phyloP scores from a whole-genome alignment of 2,329 filamentous ascomycete species.

The Trichoderma sp. region DNA sequence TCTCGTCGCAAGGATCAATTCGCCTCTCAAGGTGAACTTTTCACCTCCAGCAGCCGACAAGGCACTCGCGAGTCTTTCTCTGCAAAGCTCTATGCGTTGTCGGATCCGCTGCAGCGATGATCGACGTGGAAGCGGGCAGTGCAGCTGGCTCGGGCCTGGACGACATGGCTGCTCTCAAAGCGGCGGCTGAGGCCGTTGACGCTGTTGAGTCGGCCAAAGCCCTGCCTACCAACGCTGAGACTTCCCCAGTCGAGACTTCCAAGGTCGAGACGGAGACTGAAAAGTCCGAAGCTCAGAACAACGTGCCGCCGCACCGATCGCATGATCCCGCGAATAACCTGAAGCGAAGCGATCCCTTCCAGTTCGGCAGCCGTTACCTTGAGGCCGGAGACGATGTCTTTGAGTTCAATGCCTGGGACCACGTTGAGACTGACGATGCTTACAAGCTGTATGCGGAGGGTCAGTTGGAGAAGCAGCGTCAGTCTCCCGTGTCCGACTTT shows the following conservation, averaged over 20 bases:
- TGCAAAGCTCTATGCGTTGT: constrained; percentile 7
- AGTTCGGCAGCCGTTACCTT: constrained; percentile 88
- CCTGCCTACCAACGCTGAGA: no score
- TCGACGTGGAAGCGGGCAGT: constrained; percentile 23
- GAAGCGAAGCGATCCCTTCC: constrained; percentile 90
- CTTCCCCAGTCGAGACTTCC: no score
- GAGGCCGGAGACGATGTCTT: constrained; percentile 86
- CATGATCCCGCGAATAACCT: constrained; percentile 72
- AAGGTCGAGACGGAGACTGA: no score
- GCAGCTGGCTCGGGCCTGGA: constrained; percentile 30
- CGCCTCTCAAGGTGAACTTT: constrained; percentile 10
- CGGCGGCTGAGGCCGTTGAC: constrained; percentile 21
- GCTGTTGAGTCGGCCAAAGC: background rate
- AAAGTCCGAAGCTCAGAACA: constrained; percentile 5
- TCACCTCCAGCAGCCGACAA: constrained; percentile 3
- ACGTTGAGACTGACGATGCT: constrained; percentile 87
- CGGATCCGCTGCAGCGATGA: constrained; percentile 18
- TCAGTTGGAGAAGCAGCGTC: constrained; percentile 83
- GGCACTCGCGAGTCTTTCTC: background rate
- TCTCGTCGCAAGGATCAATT: background rate
- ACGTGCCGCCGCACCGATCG: constrained; percentile 63
- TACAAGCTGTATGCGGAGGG: constrained; percentile 84
- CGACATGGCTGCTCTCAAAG: constrained; percentile 34
- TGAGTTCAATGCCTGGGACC: constrained; percentile 98
- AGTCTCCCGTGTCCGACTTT: constrained; percentile 86